Conservation (phyloP, 164 flowering plant species). For the Buxus sempervirens region DNA sequence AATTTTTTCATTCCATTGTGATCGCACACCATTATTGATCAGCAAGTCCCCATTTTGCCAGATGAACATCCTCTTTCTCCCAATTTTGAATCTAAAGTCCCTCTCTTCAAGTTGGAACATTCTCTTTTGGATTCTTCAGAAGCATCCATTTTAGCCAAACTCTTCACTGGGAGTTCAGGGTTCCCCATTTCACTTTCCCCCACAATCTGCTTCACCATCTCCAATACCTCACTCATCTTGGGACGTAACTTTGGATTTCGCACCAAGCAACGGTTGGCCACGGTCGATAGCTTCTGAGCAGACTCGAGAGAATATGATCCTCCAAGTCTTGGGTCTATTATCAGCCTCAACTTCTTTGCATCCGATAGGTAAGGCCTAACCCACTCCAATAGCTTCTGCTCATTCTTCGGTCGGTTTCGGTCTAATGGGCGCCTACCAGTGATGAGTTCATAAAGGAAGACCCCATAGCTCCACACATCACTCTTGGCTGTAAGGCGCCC, state of each 20-base stretch:
- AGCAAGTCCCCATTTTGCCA: conserved; percentile 28
- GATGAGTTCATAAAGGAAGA: conserved; percentile 75
- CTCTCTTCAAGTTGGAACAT: conserved; percentile 5
- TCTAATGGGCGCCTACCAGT: conserved; percentile 77
- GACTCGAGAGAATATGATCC: conserved; percentile 39
- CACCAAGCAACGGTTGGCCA: conserved; percentile 64
- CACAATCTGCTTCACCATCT: conserved; percentile 52
- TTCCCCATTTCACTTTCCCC: conserved; percentile 30
- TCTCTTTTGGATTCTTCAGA: conserved; percentile 8
- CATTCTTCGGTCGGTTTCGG: conserved; percentile 59
- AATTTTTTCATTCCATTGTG: too few relatives aligned
- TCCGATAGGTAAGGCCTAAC: conserved; percentile 63
- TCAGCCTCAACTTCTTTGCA: conserved; percentile 43
- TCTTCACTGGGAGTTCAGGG: conserved; percentile 26
- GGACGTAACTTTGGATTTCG: conserved; percentile 53
- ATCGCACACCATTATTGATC: neutral
- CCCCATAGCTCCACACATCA: conserved; percentile 86
- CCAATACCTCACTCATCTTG: conserved; percentile 77
- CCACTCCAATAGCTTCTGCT: conserved; percentile 80
- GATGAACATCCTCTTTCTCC: conserved; percentile 32
- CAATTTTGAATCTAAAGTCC: conserved; percentile 28
- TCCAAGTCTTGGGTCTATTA: conserved; percentile 68
- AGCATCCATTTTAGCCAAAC: conserved; percentile 9
- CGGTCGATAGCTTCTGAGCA: conserved; percentile 49
- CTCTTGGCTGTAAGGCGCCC: conserved; percentile 70